Conservation (phyloP, 2,329 filamentous ascomycete species). For the Ophiostoma quercus region DNA sequence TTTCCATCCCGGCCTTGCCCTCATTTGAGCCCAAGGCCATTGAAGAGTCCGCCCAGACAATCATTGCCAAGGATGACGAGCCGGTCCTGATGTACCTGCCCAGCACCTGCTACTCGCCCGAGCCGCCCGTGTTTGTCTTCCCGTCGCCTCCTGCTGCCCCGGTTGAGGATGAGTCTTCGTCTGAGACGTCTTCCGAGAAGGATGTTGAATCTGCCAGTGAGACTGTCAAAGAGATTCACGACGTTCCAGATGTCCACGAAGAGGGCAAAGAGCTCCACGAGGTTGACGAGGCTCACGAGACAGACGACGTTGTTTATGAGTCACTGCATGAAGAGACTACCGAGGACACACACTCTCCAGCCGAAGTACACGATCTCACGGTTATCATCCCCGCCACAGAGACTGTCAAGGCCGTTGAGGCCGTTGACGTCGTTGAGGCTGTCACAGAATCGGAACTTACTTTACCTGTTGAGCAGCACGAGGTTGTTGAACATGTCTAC, state of each 20-base stretch:
- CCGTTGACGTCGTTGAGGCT: not conserved
- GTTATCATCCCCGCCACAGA: not conserved
- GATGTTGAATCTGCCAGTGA: not conserved
- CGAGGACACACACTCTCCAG: not conserved
- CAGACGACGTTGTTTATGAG: not conserved
- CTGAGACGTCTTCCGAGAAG: not conserved
- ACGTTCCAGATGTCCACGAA: not conserved
- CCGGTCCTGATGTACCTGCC: slow-evolving; percentile 2
- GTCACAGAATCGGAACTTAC: not conserved
- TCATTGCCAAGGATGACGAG: not conserved
- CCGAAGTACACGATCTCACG: not conserved
- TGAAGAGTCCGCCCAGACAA: not conserved
- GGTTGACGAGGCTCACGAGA: not conserved
- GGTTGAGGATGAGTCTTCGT: not conserved
- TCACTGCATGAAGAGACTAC: not conserved
- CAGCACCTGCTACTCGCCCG: not conserved
- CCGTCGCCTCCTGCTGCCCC: not conserved
- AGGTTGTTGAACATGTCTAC: not conserved
- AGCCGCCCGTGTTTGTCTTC: not conserved
- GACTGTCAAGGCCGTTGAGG: not conserved
- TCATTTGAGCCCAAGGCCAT: slow-evolving; percentile 4
- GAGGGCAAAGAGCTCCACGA: too few relatives aligned
- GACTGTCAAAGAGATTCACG: not conserved
- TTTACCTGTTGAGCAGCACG: not conserved
- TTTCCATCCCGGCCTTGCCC: not conserved